phyloP scores from a whole-genome alignment of 495 filamentous ascomycete genomes.

The Xylaria cubensis region DNA sequence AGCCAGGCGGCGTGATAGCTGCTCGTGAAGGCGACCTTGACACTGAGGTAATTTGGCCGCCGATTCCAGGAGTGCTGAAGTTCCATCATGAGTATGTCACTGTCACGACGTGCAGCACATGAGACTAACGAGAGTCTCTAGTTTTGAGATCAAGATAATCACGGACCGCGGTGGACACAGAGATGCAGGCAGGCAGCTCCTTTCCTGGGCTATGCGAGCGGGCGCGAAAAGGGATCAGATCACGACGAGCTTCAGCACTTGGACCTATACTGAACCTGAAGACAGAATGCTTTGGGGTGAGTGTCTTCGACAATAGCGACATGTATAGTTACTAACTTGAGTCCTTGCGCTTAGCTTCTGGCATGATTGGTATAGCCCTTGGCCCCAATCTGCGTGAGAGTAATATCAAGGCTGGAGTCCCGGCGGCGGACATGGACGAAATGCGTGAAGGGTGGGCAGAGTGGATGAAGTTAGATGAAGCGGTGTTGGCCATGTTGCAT shows the following conservation, averaged over 20 bases:
- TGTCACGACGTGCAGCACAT: background rate
- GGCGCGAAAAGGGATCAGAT: conserved; percentile 47
- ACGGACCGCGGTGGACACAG: conserved; percentile 41
- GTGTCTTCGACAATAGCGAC: conserved; percentile 29
- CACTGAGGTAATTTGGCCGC: conserved; percentile 47
- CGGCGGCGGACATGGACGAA: conserved; percentile 47
- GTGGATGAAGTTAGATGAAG: conserved; percentile 48
- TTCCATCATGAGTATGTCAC: conserved; percentile 40
- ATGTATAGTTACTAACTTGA: background rate
- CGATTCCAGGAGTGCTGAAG: conserved; percentile 40
- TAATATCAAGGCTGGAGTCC: conserved; percentile 44
- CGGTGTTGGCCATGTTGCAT: conserved; percentile 45
- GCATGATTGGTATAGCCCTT: conserved; percentile 40
- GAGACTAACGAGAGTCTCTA: background rate
- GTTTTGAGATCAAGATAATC: conserved; percentile 36
- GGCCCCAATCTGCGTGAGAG: conserved; percentile 40
- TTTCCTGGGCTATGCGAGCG: conserved; percentile 52
- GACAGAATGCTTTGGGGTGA: conserved; percentile 50
- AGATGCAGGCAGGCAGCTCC: conserved; percentile 45
- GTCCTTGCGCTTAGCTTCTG: conserved; percentile 33
- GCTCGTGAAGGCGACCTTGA: conserved; percentile 50
- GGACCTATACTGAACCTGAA: conserved; percentile 44
- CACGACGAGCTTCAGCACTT: conserved; percentile 45
- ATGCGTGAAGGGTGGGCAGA: conserved; percentile 52
- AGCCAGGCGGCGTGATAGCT: conserved; percentile 51